These are phyloP conservation scores for Aquilaria yunnanensis DNA, from an alignment of 345 rosid species.

Conservation along the genomic window DNA sequence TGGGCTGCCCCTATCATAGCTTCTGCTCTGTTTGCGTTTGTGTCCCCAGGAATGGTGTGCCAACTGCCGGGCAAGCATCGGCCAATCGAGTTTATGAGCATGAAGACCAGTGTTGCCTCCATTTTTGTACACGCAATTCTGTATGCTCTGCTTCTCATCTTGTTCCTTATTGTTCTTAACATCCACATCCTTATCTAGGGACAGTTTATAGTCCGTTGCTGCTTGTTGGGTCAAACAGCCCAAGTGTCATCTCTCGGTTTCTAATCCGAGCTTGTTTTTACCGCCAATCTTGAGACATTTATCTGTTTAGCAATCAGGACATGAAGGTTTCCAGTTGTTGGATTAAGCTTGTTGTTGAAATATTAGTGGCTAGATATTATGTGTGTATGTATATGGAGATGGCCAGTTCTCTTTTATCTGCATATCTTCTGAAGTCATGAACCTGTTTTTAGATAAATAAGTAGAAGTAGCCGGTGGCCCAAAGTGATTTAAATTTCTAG, in stretches of 20 bases:
- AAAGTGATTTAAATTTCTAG: no score
- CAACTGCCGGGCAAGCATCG: slow-evolving; percentile 72
- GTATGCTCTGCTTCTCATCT: slow-evolving; percentile 60
- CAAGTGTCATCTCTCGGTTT: background rate
- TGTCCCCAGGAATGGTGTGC: slow-evolving; percentile 65
- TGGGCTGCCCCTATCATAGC: slow-evolving; percentile 95
- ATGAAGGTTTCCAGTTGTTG: no score
- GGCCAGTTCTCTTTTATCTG: no score
- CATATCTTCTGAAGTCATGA: no score
- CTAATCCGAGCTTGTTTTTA: no score
- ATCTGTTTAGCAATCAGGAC: no score
- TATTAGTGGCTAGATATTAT: no score
- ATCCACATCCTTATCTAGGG: slow-evolving; percentile 52
- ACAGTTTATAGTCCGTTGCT: background rate
- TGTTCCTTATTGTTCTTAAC: slow-evolving; percentile 66
- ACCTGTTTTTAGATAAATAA: no score
- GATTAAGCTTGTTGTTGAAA: no score
- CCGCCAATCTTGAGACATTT: no score
- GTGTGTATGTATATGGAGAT: no score
- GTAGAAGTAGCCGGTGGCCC: no score
- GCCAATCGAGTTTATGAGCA: slow-evolving; percentile 68
- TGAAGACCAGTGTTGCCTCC: slow-evolving; percentile 82
- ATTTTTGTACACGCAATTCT: slow-evolving; percentile 66
- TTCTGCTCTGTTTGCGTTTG: slow-evolving; percentile 75
- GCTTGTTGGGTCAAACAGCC: background rate